phyloP scores from a whole-genome alignment of 83 land plant species.

The Thuja plicata region DNA sequence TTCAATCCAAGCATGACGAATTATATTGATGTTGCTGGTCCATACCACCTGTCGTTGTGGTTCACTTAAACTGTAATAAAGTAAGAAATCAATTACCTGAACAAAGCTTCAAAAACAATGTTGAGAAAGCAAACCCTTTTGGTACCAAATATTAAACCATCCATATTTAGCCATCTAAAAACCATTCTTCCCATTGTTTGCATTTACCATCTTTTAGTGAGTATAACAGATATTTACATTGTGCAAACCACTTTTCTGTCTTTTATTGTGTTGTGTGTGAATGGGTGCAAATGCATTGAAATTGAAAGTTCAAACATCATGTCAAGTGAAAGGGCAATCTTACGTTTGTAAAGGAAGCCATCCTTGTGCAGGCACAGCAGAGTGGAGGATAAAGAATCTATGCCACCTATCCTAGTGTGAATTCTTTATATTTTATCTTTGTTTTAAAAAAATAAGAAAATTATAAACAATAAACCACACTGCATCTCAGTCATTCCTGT shows the following conservation, averaged over 20 bases:
- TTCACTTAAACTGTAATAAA: constrained; percentile 11
- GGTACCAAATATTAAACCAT: neutral
- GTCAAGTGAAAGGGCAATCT: neutral
- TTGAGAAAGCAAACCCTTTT: neutral
- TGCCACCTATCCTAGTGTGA: neutral
- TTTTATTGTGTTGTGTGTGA: neutral
- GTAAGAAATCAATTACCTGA: neutral
- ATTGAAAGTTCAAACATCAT: neutral
- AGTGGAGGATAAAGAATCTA: neutral
- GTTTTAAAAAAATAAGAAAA: neutral
- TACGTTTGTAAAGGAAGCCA: neutral
- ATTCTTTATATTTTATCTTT: no score
- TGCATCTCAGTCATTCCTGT: no score
- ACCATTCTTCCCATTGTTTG: neutral
- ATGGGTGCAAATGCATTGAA: neutral
- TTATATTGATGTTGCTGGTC: neutral
- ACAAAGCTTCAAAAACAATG: neutral
- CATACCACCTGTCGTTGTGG: neutral
- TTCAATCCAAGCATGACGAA: constrained; percentile 3
- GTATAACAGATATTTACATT: neutral
- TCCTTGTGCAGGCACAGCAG: neutral
- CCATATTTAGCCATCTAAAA: neutral
- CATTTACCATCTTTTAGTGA: neutral
- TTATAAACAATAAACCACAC: neutral
- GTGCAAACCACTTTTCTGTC: neutral